Percentiles rank a stretch among this genome's conserved stretches.
Conservation (phyloP, 768 basidiomycete genomes). For the Cyathus striatus region DNA sequence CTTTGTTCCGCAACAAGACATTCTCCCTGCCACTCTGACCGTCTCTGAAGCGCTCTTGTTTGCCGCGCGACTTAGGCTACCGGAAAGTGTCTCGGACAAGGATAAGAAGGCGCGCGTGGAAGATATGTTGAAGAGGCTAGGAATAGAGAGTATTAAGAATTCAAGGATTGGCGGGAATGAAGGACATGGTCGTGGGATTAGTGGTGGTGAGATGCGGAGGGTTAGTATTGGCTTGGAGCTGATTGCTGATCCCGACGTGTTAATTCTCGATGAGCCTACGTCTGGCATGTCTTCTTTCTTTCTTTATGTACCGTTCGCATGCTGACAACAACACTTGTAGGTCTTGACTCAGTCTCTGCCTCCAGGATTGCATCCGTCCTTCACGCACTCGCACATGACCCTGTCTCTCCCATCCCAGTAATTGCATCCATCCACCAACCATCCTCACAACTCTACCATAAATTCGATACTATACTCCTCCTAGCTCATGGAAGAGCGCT, state of each 20-base stretch:
- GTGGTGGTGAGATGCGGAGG: constrained; percentile 87
- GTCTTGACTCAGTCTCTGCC: constrained; percentile 87
- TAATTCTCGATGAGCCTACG: constrained; percentile 87
- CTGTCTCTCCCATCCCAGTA: constrained; percentile 67
- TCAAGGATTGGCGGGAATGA: constrained; percentile 59
- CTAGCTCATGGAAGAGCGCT: constrained; percentile 74
- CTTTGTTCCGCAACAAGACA: constrained; percentile 85
- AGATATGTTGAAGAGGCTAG: constrained; percentile 70
- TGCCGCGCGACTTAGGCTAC: constrained; percentile 79
- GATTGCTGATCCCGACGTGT: constrained; percentile 76
- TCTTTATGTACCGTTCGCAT: constrained; percentile 1
- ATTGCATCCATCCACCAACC: constrained; percentile 90
- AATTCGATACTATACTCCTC: constrained; percentile 77
- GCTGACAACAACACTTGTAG: constrained; percentile 20
- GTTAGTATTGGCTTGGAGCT: constrained; percentile 90
- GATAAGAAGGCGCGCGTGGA: constrained; percentile 67
- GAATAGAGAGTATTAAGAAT: constrained; percentile 65
- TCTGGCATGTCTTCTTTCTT: constrained; percentile 31
- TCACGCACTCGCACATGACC: constrained; percentile 67
- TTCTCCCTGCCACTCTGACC: constrained; percentile 75
- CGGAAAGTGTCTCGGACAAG: constrained; percentile 59
- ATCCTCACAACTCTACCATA: constrained; percentile 79
- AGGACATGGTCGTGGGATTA: constrained; percentile 78
- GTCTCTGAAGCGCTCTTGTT: constrained; percentile 81
- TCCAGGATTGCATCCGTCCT: constrained; percentile 75